Evolutionary conservation across 73 alveolate species (phyloP), one percentile per base, ranked within the genome.

Genomic region (Symbiodinium natans): DNA sequence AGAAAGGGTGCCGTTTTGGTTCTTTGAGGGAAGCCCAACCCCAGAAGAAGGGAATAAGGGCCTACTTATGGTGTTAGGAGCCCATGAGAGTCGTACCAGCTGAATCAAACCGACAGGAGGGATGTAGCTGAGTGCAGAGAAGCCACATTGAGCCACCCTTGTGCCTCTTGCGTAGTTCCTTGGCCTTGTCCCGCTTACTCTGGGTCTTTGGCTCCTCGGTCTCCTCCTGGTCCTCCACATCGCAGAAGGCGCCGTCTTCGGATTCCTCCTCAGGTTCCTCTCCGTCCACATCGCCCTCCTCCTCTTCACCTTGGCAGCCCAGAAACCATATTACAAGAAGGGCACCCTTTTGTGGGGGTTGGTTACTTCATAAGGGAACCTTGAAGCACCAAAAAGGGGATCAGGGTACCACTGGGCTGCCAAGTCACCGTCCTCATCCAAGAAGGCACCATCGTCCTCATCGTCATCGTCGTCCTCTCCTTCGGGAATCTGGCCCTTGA

Each of bases 281-380:
- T 43, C 46, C 75, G 33, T 31, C 95, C 75, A 63, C 86, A 4
- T 89, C 95, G 33, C 46, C 95, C 25, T 89, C 95, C 23, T 59
- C 95, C 41, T 21, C 95, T 29, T 89, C 95, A 29, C 34, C 95
- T 6, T 87, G 84, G 94, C 94, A 52, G n/a, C n/a, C n/a, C n/a
- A n/a, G n/a, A n/a, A n/a, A n/a, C n/a, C n/a, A n/a, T n/a, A n/a
- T 27, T 46, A 84, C 42, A 84, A 42, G 27, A 74, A 74, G 8
- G 93, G 80, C 43, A 46, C 93, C 15, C 93, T 84, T 48, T 84
- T 77, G 15, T 84, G 80, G n/a, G 93, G 48, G 19, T 74, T 84
- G 48, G 52, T n/a, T n/a, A n/a, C n/a, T n/a, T n/a, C n/a, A n/a
- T n/a, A n/a, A n/a, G n/a, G n/a, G n/a, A n/a, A n/a, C n/a, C n/a